Base-by-base conservation (phyloP, 1,139 yeast species). In the Geotrichum restrictum region DNA sequence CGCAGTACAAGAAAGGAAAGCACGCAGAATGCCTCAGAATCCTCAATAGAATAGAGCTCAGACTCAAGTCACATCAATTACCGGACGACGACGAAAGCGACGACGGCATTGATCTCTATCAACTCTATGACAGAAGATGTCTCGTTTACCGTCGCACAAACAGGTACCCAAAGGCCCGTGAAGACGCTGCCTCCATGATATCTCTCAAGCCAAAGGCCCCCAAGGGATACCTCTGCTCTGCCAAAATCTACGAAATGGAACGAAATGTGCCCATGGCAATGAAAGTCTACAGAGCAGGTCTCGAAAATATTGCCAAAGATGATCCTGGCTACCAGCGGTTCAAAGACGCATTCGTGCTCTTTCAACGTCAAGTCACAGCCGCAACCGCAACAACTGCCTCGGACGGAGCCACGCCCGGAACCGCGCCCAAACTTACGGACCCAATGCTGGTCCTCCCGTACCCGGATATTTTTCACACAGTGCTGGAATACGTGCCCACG, bases 211-310 rank as follows among this genome's bases (percentile, higher is more conserved):
- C 46, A 7, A 36, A 16, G 3, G 40, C 38, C 11, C 41, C 21
- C 31, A 51, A 51, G 29, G 53, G 53, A 21, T 51, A 51, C 36
- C 39, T 51, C 13, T 51, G 53, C 22, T 46, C 50, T 1, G 53
- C 43, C 27, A 51, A 51, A 27, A 29, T 45, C 3, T 45, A 29
- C 10, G 53, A 51, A 37, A 51, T 51, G 50, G 49, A 32, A n/a
- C 24, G 44, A 8, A 29, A 41, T 14, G 22, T 46, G 10, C 31
- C 31, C 5, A 22, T 38, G 41, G 53, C 53, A 4, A 39, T 40
- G 13, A 16, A 21, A 4, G 33, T 45, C 18, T 51, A 51, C 32
- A 18, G 13, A 3, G 34, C 24, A 18, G 53, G 53, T 4, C 19
- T 51, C 34, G 42, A 39, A 14, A 34, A 37, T 11, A n/a, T 45